Evolutionary conservation across 306 rosid species (phyloP).

Genomic region (Nissolia schottii): DNA sequence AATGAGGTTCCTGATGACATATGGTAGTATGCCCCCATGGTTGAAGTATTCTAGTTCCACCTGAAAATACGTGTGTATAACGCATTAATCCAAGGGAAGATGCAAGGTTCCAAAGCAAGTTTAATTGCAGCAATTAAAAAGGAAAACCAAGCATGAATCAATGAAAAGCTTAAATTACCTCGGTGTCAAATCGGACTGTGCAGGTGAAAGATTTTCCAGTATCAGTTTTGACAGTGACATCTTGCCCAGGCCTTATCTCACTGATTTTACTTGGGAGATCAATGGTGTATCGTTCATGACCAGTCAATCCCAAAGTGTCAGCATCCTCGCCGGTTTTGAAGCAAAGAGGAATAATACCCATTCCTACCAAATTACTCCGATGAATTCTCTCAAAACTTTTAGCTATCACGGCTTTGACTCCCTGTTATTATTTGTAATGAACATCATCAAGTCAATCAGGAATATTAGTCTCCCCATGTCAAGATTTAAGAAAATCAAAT

Average conservation of each 20-base stretch:
- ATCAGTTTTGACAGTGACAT: constrained; percentile 76
- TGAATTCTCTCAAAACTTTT: constrained; percentile 98
- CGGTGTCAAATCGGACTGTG: constrained; percentile 87
- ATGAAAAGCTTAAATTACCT: constrained; percentile 48
- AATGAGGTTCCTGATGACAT: constrained; percentile 73
- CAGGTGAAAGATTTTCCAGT: constrained; percentile 85
- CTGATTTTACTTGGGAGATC: constrained; percentile 79
- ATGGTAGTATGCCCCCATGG: constrained; percentile 92
- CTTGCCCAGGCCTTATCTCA: constrained; percentile 94
- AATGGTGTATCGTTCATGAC: constrained; percentile 87
- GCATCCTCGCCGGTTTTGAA: constrained; percentile 98
- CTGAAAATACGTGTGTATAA: constrained; percentile 38
- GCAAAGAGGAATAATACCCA: constrained; percentile 97
- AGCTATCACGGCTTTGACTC: constrained; percentile 97
- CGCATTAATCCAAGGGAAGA: neutral
- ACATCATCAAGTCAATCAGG: neutral
- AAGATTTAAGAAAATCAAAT: neutral
- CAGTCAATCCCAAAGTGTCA: constrained; percentile 88
- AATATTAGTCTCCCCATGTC: neutral
- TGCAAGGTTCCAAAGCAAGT: neutral
- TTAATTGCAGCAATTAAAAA: neutral
- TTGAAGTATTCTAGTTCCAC: constrained; percentile 89
- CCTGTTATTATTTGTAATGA: constrained; percentile 44
- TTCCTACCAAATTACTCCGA: constrained; percentile 97
- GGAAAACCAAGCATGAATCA: neutral